Evolutionary conservation across 2,329 filamentous ascomycete genomes (phyloP).

Genomic region (Orbilia quercus): DNA sequence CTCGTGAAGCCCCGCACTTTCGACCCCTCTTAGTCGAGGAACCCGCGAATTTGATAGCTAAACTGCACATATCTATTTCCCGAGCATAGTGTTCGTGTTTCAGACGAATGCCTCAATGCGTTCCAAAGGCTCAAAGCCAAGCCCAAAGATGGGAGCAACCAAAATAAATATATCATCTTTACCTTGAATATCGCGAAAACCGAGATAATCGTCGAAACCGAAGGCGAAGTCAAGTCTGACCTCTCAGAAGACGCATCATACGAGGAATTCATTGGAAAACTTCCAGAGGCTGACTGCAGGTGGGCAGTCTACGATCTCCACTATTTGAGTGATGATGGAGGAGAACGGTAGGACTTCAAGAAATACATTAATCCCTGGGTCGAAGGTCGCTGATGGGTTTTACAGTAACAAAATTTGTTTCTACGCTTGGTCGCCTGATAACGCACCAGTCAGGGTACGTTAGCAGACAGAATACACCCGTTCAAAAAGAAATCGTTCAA

Average conservation of each 20-base stretch:
- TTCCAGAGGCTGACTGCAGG: constrained; percentile 79
- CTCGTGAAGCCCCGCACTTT: constrained; percentile 4
- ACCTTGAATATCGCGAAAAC: constrained; percentile 86
- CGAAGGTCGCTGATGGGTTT: too few relatives aligned
- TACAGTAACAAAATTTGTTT: constrained; percentile 80
- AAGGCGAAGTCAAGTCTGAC: constrained; percentile 73
- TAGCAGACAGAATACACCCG: constrained; percentile 19
- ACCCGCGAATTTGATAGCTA: neutral
- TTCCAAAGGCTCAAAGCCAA: constrained; percentile 69
- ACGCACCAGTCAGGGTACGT: constrained; percentile 79
- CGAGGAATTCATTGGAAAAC: constrained; percentile 78
- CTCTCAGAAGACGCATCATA: constrained; percentile 71
- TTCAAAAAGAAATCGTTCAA: neutral
- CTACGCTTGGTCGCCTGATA: constrained; percentile 83
- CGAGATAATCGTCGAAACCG: constrained; percentile 75
- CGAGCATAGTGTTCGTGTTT: constrained; percentile 57
- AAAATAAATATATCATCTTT: constrained; percentile 85
- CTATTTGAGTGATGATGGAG: constrained; percentile 79
- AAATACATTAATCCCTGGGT: too few relatives aligned
- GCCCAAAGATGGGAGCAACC: too few relatives aligned
- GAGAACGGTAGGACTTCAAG: constrained; percentile 70
- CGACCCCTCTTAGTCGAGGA: constrained; percentile 8
- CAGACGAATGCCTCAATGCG: constrained; percentile 64
- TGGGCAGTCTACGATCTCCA: constrained; percentile 88
- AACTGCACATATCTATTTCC: neutral